Evolutionary conservation across 768 basidiomycete genomes (phyloP), one percentile per base, ranked within the genome.

Genomic region (Mycena capillaripes): DNA sequence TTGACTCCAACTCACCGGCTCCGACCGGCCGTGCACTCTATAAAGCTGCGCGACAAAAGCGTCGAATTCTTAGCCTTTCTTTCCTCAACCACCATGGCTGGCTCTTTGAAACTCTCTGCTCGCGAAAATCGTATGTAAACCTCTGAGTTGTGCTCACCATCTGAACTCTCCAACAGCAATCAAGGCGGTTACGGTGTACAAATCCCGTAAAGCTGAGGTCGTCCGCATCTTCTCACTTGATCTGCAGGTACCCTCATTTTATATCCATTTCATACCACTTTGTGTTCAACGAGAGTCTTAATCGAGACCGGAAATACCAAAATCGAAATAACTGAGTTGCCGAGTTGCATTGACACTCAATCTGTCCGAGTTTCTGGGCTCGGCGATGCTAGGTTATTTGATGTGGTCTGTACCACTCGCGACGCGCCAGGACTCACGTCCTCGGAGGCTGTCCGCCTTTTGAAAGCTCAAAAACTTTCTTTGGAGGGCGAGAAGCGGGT

Each of bases 121-220:
- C 52, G 27, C 12, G 73, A 71, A 57, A 61, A 71, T 30, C 69
- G 73, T 74, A 32, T 4, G 69, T 36, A 4, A 48, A 44, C 30
- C 11, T 57, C 27, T 23, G 11, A 6, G 25, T 29, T 4, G 7
- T 32, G 48, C 36, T 21, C 17, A 14, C 30, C 6, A 36, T 52
- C 40, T 55, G 3, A 56, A 21, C 23, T 21, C n/a, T 36, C 2
- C 11, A 53, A 8, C 25, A 74, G 73, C 87, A 1, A 85, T 92
- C 73, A 86, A 88, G 71, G 86, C 88, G 12, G 88, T 89, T 1
- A 90, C 89, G 0, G 82, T 91, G 42, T 89, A 89, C 81, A 89
- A 88, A 78, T 88, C 88, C 9, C 81, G 81, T 64, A 88, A 85
- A 67, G 91, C 90, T 1, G 89, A 92, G 75, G 79, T 92, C 23